A percentile compares a stretch with the other conserved stretches of the same genome.
Conservation (phyloP, 345 rosid genomes). For the Brassica cretica region DNA sequence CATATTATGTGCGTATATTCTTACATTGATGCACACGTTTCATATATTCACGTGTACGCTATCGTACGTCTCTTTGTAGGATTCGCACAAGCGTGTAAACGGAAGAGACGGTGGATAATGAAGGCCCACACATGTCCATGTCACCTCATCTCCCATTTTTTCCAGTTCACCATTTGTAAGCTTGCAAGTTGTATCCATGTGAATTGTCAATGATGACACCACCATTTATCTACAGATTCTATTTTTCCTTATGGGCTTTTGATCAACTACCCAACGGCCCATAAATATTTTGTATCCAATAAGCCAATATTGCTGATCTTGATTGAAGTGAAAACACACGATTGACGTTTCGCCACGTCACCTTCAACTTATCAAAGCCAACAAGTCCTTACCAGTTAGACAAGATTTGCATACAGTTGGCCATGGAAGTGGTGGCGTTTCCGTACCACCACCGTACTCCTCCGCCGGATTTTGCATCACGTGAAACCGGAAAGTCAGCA, state of each 20-base stretch:
- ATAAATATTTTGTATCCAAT: not conserved
- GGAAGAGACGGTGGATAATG: slow-evolving; percentile 7
- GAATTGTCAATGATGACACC: not conserved
- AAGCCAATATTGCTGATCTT: slow-evolving; percentile 13
- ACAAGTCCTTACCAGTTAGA: not conserved
- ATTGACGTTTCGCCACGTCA: slow-evolving; percentile 23
- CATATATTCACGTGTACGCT: not conserved
- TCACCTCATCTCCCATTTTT: slow-evolving; percentile 20
- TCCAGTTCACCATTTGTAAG: slow-evolving; percentile 4
- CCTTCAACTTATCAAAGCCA: not conserved
- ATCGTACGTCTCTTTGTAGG: slow-evolving; percentile 20
- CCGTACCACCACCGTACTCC: slow-evolving; percentile 30
- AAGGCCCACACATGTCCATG: slow-evolving; percentile 34
- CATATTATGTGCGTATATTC: not conserved
- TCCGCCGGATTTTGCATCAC: not conserved
- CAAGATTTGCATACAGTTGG: not conserved
- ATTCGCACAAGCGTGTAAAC: not conserved
- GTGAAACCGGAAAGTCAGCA: not conserved
- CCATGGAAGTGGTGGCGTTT: slow-evolving; percentile 40
- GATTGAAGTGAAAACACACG: not conserved
- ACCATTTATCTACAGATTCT: not conserved
- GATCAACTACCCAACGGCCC: not conserved
- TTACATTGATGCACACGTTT: slow-evolving; percentile 9
- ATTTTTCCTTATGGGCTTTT: slow-evolving; percentile 15
- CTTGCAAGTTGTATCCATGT: not conserved